Base-by-base conservation (phyloP, 805 yeast species). In the Candida krabiensis region DNA sequence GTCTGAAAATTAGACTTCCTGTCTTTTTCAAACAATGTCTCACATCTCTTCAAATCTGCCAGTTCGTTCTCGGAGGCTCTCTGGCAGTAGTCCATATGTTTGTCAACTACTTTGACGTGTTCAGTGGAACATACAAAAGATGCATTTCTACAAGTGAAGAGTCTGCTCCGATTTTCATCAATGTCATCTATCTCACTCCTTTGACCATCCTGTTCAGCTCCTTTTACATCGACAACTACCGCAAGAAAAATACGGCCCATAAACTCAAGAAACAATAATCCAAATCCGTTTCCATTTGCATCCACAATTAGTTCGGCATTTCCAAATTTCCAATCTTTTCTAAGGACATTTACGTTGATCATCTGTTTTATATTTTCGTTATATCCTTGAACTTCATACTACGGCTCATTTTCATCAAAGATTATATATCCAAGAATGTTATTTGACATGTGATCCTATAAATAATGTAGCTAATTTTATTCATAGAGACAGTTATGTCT, bases 41-140 rank as follows among this genome's bases (percentile, higher is more conserved):
- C 50, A 83, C 89, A 13, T 67, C 82, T 7, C 65, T 82, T 61
- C 89, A 83, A 60, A 83, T 83, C 50, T 65, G 75, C 28, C 89
- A 83, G 60, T 83, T 83, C 54, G 66, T 83, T 8, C 53, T 78
- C 34, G 89, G 89, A 17, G 89, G 88, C 18, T 69, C 80, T 3
- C 64, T 81, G 43, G 87, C 86, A n/a, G 60, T 79, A 28, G 59
- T 73, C 41, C 88, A 83, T 56, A 60, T 81, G 34, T 83, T 82
- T 53, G 69, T 83, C 38, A 70, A 69, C 56, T 80, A 77, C 55
- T 71, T 71, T 44, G 83, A 82, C 55, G 62, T 71, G 11, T 44
- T 57, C 19, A 64, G 70, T 24, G 70, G 66, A 14, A 48, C 47
- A 12, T 70, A 66, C 52, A 61, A 64, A 31, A 58, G 68, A 44